Percentiles rank a stretch among this genome's conserved stretches.
phyloP scores from a whole-genome alignment of 257 asterid genomes.

The Nicotiana obtusifolia region DNA sequence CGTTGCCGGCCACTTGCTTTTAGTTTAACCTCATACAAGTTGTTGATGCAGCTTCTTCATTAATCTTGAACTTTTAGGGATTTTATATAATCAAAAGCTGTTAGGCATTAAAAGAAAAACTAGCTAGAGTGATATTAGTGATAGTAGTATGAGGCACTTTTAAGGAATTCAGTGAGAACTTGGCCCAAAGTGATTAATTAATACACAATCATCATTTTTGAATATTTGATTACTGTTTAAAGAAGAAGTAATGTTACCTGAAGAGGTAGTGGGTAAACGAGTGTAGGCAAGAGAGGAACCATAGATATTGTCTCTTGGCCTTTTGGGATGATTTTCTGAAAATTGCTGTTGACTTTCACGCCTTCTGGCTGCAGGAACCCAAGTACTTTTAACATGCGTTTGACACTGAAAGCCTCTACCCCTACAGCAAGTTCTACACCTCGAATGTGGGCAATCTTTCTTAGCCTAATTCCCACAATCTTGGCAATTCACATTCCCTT shows the following conservation, averaged over 20 bases:
- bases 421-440: slow-evolving; percentile 70
- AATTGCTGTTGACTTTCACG: slow-evolving; percentile 53
- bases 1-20: neutral
- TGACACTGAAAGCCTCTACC: slow-evolving; percentile 64
- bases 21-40: neutral
- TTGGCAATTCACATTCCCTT: slow-evolving; percentile 48
- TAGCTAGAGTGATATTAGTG: neutral
- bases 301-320: slow-evolving; percentile 35
- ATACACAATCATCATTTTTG: too few species aligned
- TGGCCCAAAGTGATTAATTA: neutral
- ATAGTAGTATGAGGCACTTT: neutral
- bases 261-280: slow-evolving; percentile 41
- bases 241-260: slow-evolving; percentile 31
- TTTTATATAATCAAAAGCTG: too few species aligned
- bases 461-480: slow-evolving; percentile 72
- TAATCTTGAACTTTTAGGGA: too few species aligned
- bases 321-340: slow-evolving; percentile 17
- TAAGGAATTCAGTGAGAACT: neutral
- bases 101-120: too few species aligned
- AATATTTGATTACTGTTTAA: neutral
- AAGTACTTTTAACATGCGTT: slow-evolving; percentile 63
- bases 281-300: slow-evolving; percentile 31
- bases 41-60: too few species aligned
- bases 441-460: slow-evolving; percentile 56
- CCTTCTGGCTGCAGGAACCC: slow-evolving; percentile 76